Base-by-base conservation (phyloP, 306 rosid species). In the Rosa persica region DNA sequence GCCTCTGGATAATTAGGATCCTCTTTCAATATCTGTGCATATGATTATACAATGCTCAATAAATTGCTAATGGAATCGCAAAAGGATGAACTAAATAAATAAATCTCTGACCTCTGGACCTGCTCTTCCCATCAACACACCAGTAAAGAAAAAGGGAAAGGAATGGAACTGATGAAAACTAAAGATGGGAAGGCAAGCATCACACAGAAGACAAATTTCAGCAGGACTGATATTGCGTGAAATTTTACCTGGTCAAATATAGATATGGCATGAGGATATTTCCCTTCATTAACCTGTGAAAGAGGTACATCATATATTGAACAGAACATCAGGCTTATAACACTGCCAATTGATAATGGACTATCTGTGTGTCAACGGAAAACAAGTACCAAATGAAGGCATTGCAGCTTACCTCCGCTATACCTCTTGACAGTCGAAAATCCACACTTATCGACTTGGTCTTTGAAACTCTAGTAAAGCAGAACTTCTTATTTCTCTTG, bases 1-100 rank as follows among this genome's bases (percentile, higher is more conserved):
- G 98, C 98, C 89, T 95, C 98, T 27, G 98, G 98, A 86, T 95
- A 93, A 65, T 76, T 85, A 75, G 97, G 91, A 76, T 95, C 98
- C 88, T 92, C 92, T 83, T 86, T 95, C 87, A 95, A 85, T 86
- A 95, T 90, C 98, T 95, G 89, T 74, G 80, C 15, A 79, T 46
- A 79, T 40, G 42, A 79, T 68, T 49, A 70, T 44, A 70, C 82
- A 67, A 30, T 54, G 47, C 66, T 70, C 66, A 66, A 67, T 20
- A 60, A 36, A 23, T 67, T 72, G 66, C 20, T 48, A 30, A 73
- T 10, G 40, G 54, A 30, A 38, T 68, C 64, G 44, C 47, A 19
- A 8, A 66, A 38, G 20, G 19, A 12, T 62, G 12, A 62, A 58
- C 19, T 12, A 61, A 27, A 27, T 25, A 5, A 27, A n/a, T 8